Evolutionary conservation across 2,329 filamentous ascomycete genomes (phyloP), one percentile per base, ranked within the genome.

Genomic region (Cordyceps tenuipes): DNA sequence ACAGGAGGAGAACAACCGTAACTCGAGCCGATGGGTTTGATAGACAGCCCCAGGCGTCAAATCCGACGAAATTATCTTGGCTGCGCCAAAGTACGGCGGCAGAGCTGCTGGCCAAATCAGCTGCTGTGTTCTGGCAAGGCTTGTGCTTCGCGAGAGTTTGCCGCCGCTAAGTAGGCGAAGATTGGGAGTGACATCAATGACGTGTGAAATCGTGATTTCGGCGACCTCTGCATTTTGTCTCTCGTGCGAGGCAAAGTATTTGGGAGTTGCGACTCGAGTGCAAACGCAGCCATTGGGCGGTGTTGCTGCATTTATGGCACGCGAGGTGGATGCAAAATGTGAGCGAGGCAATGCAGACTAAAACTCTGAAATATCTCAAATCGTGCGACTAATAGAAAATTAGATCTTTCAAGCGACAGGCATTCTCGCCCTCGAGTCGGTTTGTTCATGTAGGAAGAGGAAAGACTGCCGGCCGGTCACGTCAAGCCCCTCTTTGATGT

Each of bases 121-220:
- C 58, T 9, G 66, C 62, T 66, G 65, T 1, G 51, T 34, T 1
- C 3, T 5, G 6, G 49, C 41, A 4, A 57, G 44, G 9, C 23
- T 23, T 23, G 23, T 23, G 23, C 39, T 55, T 2, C 44, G n/a
- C 12, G 51, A 50, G 39, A 47, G 15, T 21, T 17, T 17, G 5
- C 52, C 44, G n/a, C 66, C 59, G 6, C 46, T 54, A 0, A 56
- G 59, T 0, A 63, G 57, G 3, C 57, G 39, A 1, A n/a, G 17
- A 1, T 64, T 13, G 0, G 66, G 68, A 3, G 70, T 5, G 0
- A 67, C 68, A 6, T 70, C 67, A 0, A 68, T 56, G 0, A 68
- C 65, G 26, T 70, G 65, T 4, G 64, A 64, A 46, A 64, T 69
- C 9, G 64, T 67, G 0, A 12, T 5, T 8, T 65, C 62, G 9